Percentiles rank a stretch among this genome's conserved stretches.
These are phyloP conservation scores for Ogataea philodendri DNA, from an alignment of 805 yeast genomes.

Conservation along the genomic window DNA sequence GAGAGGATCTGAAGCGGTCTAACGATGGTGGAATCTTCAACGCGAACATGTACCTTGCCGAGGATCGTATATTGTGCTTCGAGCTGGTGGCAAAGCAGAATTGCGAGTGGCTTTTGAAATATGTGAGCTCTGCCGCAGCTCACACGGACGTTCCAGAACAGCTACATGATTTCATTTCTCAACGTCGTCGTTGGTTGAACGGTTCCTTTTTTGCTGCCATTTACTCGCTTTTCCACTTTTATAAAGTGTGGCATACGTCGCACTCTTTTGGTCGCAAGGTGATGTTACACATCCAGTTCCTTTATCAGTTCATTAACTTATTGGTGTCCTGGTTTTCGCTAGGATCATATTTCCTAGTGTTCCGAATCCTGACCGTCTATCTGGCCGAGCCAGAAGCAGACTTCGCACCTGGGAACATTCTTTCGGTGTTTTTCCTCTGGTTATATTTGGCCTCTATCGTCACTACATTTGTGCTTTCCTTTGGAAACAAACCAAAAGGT, in stretches of 20 bases:
- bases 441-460: conserved; percentile 76
- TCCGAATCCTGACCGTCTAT: conserved; percentile 79
- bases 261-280: conserved; percentile 70
- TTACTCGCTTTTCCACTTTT: conserved; percentile 77
- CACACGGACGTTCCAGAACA: conserved; percentile 94
- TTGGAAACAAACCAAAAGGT: conserved; percentile 94
- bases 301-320: conserved; percentile 72
- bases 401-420: conserved; percentile 70
- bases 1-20: conserved; percentile 72
- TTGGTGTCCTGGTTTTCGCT: conserved; percentile 90
- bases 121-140: conserved; percentile 85
- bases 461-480: conserved; percentile 82
- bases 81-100: conserved; percentile 85
- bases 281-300: conserved; percentile 70
- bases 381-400: conserved; percentile 61
- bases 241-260: conserved; percentile 72
- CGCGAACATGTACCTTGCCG: conserved; percentile 95
- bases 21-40: conserved; percentile 79
- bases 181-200: conserved; percentile 94
- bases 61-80: conserved; percentile 92
- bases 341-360: conserved; percentile 86
- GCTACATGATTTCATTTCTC: conserved; percentile 82
- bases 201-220: conserved; percentile 95
- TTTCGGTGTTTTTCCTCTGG: conserved; percentile 83
- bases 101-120: conserved; percentile 74